A percentile compares a stretch with the other conserved stretches of the same genome.
These are phyloP conservation scores for Pneumocystis carinii DNA, from an alignment of 1,139 yeast genomes.

Conservation along the genomic window DNA sequence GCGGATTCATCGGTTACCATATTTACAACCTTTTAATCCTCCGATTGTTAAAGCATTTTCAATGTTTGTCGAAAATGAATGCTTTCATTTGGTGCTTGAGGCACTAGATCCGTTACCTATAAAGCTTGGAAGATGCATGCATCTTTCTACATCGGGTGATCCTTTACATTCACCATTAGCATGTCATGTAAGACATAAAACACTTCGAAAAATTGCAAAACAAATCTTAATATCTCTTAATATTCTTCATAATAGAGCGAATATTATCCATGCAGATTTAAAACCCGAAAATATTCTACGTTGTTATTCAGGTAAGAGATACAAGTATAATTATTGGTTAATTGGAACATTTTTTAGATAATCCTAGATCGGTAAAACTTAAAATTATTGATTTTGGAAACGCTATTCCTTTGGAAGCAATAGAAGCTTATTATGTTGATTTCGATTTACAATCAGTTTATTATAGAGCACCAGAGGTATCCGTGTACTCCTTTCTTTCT, in stretches of 20 bases:
- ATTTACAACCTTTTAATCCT: neutral
- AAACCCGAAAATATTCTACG: conserved; percentile 68
- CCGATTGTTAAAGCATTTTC: neutral
- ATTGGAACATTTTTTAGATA: neutral
- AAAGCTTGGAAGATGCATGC: neutral
- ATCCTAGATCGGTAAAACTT: neutral
- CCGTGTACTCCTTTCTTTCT: neutral
- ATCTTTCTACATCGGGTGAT: neutral
- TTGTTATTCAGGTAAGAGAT: conserved; percentile 1
- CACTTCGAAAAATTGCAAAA: neutral
- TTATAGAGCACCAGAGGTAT: conserved; percentile 5
- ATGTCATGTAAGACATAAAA: conserved; percentile 1
- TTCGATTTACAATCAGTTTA: conserved; percentile 5
- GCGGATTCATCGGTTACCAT: neutral
- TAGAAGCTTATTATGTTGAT: conserved; percentile 1
- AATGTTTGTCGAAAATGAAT: neutral
- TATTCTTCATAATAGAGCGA: conserved; percentile 35
- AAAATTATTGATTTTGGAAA: conserved; percentile 4
- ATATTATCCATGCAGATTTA: conserved; percentile 69
- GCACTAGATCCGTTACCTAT: neutral
- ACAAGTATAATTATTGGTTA: neutral
- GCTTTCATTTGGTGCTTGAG: neutral
- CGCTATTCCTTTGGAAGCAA: conserved; percentile 2
- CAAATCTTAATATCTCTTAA: neutral
- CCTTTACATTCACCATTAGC: neutral